phyloP scores from a whole-genome alignment of 805 yeast species.

The Candida fluviatilis region DNA sequence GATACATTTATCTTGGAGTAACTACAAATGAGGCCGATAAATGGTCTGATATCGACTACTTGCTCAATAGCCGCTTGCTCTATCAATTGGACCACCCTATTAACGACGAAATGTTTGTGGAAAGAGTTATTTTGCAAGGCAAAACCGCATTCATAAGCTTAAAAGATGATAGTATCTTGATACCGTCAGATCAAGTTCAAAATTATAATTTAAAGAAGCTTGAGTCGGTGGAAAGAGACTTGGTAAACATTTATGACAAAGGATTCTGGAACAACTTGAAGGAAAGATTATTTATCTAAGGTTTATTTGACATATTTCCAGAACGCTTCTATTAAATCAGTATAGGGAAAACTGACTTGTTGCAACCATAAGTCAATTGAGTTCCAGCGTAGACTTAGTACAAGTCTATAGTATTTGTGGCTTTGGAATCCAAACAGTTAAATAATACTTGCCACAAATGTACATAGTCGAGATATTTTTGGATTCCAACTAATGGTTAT shows the following conservation, averaged over 20 bases:
- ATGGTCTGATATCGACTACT: conserved; percentile 62
- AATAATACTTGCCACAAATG: too few relatives aligned
- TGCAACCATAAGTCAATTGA: too few relatives aligned
- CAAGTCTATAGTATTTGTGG: too few relatives aligned
- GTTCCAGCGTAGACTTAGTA: too few relatives aligned
- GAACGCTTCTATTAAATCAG: too few relatives aligned
- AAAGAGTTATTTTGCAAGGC: conserved; percentile 14
- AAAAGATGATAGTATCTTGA: conserved; percentile 19
- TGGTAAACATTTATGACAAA: conserved; percentile 45
- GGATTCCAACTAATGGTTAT: too few relatives aligned
- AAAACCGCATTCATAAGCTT: conserved; percentile 25
- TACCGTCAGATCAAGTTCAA: conserved; percentile 7
- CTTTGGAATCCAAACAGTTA: too few relatives aligned
- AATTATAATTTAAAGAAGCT: conserved; percentile 14
- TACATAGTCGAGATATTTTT: too few relatives aligned
- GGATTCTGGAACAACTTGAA: conserved; percentile 43
- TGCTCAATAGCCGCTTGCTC: conserved; percentile 26
- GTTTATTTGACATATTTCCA: too few relatives aligned
- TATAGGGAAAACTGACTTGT: too few relatives aligned
- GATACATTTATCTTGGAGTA: conserved; percentile 57
- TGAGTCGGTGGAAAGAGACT: conserved; percentile 21
- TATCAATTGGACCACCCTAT: conserved; percentile 15
- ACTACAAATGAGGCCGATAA: conserved; percentile 73
- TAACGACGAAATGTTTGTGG: conserved; percentile 18
- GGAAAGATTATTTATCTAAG: conserved; percentile 21